phyloP scores from a whole-genome alignment of 2,329 filamentous ascomycete genomes.

The Aquanectria penicillioides region DNA sequence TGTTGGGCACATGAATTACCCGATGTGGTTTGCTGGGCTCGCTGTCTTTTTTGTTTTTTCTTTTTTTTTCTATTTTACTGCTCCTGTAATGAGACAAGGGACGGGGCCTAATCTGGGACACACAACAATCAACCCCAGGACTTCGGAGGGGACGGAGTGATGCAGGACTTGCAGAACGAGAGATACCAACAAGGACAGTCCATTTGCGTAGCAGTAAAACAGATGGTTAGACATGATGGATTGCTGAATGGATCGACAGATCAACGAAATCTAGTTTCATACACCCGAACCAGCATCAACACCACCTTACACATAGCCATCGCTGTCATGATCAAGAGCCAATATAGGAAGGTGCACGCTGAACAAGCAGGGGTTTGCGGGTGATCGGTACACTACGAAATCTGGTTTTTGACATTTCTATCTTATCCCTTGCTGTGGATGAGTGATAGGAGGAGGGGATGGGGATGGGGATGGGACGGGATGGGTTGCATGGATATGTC shows the following conservation, averaged over 20 bases:
- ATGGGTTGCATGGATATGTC: not conserved
- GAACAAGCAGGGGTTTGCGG: not conserved
- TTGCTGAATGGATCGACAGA: too few relatives aligned
- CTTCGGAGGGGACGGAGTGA: too few relatives aligned
- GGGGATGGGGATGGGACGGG: not conserved
- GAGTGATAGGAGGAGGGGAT: not conserved
- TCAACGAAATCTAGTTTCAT: too few relatives aligned
- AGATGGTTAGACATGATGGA: too few relatives aligned
- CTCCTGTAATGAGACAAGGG: not conserved
- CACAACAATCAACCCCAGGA: not conserved
- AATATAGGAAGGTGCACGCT: not conserved
- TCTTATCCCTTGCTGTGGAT: not conserved
- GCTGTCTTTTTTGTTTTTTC: too few relatives aligned
- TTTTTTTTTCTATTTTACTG: not conserved
- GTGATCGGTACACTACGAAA: not conserved
- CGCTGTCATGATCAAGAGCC: not conserved
- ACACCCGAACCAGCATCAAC: too few relatives aligned
- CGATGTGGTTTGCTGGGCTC: slow-evolving; percentile 1
- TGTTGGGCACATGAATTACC: slow-evolving; percentile 15
- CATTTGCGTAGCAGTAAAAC: too few relatives aligned
- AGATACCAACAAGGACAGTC: too few relatives aligned
- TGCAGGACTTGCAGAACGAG: too few relatives aligned
- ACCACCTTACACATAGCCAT: too few relatives aligned
- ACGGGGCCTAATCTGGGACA: slow-evolving; percentile 20
- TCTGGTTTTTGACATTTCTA: not conserved